Evolutionary conservation across 1,284 basidiomycete genomes (phyloP), one percentile per base, ranked within the genome.

Genomic region (Moesziomyces parantarcticus): DNA sequence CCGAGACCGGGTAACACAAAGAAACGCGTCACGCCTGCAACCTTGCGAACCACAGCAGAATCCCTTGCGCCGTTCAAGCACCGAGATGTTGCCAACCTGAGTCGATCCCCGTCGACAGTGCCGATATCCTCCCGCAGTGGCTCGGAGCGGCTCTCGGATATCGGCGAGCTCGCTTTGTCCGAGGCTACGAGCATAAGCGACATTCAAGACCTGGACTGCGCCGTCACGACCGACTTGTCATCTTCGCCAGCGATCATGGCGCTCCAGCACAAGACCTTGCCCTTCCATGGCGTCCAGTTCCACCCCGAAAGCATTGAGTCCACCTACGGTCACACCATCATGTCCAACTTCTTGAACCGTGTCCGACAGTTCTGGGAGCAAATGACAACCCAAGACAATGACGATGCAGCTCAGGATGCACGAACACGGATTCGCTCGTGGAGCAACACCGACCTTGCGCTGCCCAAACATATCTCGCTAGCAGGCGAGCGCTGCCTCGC

Each of bases 201-300:
- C 14, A 34, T 42, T 6, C 48, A 36, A 13, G 63, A 62, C 13
- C 3, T 29, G 5, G 68, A 45, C 40, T 7, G 22, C 16, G 20
- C 40, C 5, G 21, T 8, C 9, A 25, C n/a, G 4, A 13, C 21
- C 5, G 66, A 58, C 20, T 25, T 22, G 13, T n/a, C 40, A 10
- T 23, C 39, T 2, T 65, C 72, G 7, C 46, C 50, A 3, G 66
- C 75, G 18, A 70, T 83, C n/a, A 74, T 83, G 63, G 79, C 71
- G 1, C 51, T 83, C 32, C 66, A 78, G 46, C 82, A 83, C 53
- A 71, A 54, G 34, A 55, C 63, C 1, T 44, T 70, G 3, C 82
- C 94, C 0, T 92, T 95, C 74, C 95, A 91, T 89, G 93, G 92
- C 3, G 94, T 98, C 3, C 95, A 98, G 82, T 98, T 97, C 79